Base-by-base conservation (phyloP, 2,329 filamentous ascomycete species). In the Neoarthrinium moseri region DNA sequence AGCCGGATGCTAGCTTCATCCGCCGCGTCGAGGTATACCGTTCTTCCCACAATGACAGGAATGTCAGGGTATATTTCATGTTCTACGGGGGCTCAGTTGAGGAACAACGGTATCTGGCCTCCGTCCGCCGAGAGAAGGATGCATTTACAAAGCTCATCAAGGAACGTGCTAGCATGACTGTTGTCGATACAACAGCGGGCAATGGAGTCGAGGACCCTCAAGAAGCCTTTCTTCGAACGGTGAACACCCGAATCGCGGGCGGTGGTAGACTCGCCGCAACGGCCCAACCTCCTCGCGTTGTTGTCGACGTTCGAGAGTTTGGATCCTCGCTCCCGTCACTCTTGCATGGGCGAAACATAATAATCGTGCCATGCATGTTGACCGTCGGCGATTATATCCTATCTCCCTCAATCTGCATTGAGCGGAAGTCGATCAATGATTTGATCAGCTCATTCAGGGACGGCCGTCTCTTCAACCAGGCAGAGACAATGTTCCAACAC, bases 371-470 rank as follows among this genome's bases (percentile, higher is more conserved):
- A 2, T 96, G 92, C 68, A 95, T 95, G 81, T 74, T 99, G 49
- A 99, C 92, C 1, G 92, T 99, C 0, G 94, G 90, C 52, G 94
- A 99, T 70, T 99, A 99, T 67, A 86, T 99, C 50, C 77, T 99
- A 33, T 94, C 89, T 2, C 92, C 92, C 1, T 81, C 84, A 54
- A 94, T 97, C 54, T 96, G 91, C 67, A 81, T 99, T 24, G 94
- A 99, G 71, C 88, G 94, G 38, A 99, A 99, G 70, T 95, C 89
- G 21, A 79, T 99, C 59, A 84, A 83, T 60, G 94, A 99, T 70
- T 72, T 99, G 36, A 92, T 97, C 66, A 85, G 85, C 46, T 96
- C 91, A 1, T 91, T 99, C 70, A 86, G 86, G 55, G 91, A 96
- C 63, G 94, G 94, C 11, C 86, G 94, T 2, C 78, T 99, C 12